phyloP scores from a whole-genome alignment of 2,329 filamentous ascomycete genomes.

The Achaetomium macrosporum region DNA sequence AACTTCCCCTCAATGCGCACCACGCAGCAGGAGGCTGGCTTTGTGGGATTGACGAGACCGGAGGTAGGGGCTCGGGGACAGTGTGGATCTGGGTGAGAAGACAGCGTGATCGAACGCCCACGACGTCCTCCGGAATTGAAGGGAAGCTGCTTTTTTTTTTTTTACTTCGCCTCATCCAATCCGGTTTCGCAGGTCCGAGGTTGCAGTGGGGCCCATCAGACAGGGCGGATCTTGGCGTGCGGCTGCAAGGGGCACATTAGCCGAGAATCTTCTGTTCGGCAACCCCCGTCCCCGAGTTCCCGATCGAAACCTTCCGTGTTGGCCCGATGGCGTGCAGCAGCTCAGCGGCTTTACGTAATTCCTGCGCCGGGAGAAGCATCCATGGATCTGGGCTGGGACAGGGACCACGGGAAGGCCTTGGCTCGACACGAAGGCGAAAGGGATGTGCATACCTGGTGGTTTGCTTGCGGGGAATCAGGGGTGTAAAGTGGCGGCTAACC shows the following conservation, averaged over 20 bases:
- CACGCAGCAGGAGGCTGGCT: not conserved
- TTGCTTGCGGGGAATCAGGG: too few species aligned
- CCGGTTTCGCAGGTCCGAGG: constrained; percentile 11
- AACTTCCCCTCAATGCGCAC: constrained; percentile 6
- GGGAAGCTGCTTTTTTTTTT: constrained; percentile 10
- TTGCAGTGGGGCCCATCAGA: constrained; percentile 1
- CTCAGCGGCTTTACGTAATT: constrained; percentile 9
- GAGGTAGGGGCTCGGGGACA: constrained; percentile 9
- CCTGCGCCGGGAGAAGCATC: not conserved
- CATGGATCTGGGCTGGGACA: too few species aligned
- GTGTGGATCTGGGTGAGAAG: constrained; percentile 11
- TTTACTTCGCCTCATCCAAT: constrained; percentile 11
- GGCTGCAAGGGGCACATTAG: constrained; percentile 8
- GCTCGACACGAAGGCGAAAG: too few species aligned
- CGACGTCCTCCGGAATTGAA: not conserved
- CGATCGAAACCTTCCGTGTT: constrained; percentile 6
- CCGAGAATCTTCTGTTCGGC: constrained; percentile 6
- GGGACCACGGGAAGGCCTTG: too few species aligned
- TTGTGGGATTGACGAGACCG: constrained; percentile 2
- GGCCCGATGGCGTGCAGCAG: not conserved
- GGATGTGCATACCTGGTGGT: too few species aligned
- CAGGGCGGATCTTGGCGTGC: constrained; percentile 5
- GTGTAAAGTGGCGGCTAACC: too few species aligned
- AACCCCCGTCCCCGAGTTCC: constrained; percentile 8
- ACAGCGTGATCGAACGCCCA: not conserved